A percentile compares a stretch with the other conserved stretches of the same genome.
These are phyloP conservation scores for Cyberlindnera euphorbiae DNA, from an alignment of 805 yeast species.

Conservation along the genomic window DNA sequence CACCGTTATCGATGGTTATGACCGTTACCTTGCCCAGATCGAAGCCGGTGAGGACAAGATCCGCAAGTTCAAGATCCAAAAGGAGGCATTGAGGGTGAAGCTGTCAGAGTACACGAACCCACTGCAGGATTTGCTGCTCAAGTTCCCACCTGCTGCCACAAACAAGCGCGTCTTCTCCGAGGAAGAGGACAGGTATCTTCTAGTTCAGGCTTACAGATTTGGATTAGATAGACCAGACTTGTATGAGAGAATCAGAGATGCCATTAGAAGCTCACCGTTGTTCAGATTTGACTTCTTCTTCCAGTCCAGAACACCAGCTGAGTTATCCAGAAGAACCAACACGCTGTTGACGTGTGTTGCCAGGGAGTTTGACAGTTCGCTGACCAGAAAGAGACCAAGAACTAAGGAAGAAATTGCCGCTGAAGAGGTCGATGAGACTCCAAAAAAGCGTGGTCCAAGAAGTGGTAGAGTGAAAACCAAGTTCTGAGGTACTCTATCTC, in stretches of 20 bases:
- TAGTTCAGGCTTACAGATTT: slow-evolving; percentile 71
- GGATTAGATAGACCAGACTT: slow-evolving; percentile 80
- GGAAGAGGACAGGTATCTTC: slow-evolving; percentile 85
- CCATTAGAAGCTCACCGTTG: slow-evolving; percentile 66
- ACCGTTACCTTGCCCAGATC: slow-evolving; percentile 72
- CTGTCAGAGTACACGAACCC: slow-evolving; percentile 70
- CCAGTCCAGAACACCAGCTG: slow-evolving; percentile 71
- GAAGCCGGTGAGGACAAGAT: slow-evolving; percentile 88
- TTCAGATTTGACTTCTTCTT: slow-evolving; percentile 87
- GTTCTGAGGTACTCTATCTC: slow-evolving; percentile 2
- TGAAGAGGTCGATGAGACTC: slow-evolving; percentile 13
- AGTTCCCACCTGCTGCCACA: slow-evolving; percentile 67
- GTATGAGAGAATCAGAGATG: slow-evolving; percentile 72
- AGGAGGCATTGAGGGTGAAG: slow-evolving; percentile 74
- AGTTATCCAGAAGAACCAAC: slow-evolving; percentile 75
- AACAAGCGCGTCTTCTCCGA: slow-evolving; percentile 69
- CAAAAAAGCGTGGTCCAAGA: slow-evolving; percentile 16
- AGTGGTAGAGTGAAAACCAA: slow-evolving; percentile 15
- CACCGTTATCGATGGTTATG: slow-evolving; percentile 83
- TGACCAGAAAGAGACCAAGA: slow-evolving; percentile 15
- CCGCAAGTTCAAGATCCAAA: slow-evolving; percentile 58
- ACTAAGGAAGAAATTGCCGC: slow-evolving; percentile 9
- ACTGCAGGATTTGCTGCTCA: slow-evolving; percentile 67
- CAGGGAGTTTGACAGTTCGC: slow-evolving; percentile 42
- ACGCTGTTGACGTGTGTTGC: slow-evolving; percentile 72